These are phyloP conservation scores for Xerocomellus chrysenteron DNA, from an alignment of 768 basidiomycete species.

Conservation along the genomic window DNA sequence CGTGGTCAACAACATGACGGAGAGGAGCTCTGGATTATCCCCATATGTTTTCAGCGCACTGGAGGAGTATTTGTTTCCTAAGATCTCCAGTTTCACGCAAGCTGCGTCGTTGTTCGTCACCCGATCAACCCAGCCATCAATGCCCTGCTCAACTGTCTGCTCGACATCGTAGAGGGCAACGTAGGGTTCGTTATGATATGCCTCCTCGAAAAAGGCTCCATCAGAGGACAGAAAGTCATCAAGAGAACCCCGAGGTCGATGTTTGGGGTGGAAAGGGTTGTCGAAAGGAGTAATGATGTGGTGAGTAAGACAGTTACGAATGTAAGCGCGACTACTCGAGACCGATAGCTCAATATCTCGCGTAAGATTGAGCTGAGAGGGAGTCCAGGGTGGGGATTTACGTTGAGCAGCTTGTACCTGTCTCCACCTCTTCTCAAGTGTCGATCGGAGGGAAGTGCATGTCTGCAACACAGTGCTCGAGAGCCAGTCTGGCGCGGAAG, in stretches of 20 bases:
- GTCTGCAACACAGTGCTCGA: neutral
- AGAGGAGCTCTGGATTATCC: conserved; percentile 37
- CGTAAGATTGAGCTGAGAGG: conserved; percentile 25
- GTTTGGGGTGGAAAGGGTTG: neutral
- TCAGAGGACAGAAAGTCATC: neutral
- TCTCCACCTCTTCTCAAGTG: conserved; percentile 38
- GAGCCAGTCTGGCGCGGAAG: conserved; percentile 16
- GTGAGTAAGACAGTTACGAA: conserved; percentile 20
- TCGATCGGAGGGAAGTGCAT: conserved; percentile 14
- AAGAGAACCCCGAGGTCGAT: conserved; percentile 8
- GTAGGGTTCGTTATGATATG: conserved; percentile 3
- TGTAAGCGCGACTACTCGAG: conserved; percentile 26
- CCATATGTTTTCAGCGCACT: conserved; percentile 28
- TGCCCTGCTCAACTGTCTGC: conserved; percentile 24
- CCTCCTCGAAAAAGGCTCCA: conserved; percentile 8
- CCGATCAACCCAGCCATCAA: conserved; percentile 35
- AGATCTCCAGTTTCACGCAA: conserved; percentile 17
- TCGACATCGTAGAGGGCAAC: conserved; percentile 39
- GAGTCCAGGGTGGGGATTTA: conserved; percentile 31
- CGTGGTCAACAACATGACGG: conserved; percentile 40
- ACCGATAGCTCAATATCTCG: conserved; percentile 38
- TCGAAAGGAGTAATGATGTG: too few relatives aligned
- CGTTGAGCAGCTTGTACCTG: conserved; percentile 30
- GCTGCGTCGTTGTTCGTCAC: conserved; percentile 5
- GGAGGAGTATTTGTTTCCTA: conserved; percentile 27